Percentiles rank a stretch among this genome's conserved stretches.
Evolutionary conservation across 2,329 filamentous ascomycete species (phyloP).

Genomic region (Verticillium nonalfalfae): DNA sequence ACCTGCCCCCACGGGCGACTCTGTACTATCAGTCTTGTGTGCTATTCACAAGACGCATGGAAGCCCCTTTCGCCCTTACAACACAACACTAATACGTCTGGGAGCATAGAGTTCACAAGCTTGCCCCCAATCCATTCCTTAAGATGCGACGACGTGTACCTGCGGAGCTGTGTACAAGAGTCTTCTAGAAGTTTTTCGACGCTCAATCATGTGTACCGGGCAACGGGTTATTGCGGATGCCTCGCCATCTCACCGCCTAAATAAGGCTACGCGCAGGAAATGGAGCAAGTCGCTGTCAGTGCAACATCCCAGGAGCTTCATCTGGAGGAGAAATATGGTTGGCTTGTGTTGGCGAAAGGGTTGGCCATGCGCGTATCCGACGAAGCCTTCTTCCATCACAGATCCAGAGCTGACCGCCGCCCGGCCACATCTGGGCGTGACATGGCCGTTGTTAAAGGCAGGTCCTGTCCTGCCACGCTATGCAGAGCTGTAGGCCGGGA

Average conservation of each 20-base stretch:
- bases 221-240: background rate
- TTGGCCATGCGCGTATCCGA: background rate
- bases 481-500: background rate
- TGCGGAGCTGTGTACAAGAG: too few relatives aligned
- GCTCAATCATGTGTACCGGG: background rate
- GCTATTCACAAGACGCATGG: too few relatives aligned
- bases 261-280: background rate
- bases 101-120: too few relatives aligned
- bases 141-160: too few relatives aligned
- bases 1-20: too few relatives aligned
- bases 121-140: too few relatives aligned
- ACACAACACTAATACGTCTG: too few relatives aligned
- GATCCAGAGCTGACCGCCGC: background rate
- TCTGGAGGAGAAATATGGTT: background rate
- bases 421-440: background rate
- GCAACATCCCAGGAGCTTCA: background rate
- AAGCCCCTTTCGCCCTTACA: too few relatives aligned
- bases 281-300: background rate
- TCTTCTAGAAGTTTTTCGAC: background rate
- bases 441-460: background rate
- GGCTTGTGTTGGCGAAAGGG: constrained; percentile 3
- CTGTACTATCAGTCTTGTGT: too few relatives aligned
- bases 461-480: background rate
- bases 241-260: background rate
- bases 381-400: constrained; percentile 1